Conservation (phyloP, 169 alveolate species). For the Eimeria falciformis region DNA sequence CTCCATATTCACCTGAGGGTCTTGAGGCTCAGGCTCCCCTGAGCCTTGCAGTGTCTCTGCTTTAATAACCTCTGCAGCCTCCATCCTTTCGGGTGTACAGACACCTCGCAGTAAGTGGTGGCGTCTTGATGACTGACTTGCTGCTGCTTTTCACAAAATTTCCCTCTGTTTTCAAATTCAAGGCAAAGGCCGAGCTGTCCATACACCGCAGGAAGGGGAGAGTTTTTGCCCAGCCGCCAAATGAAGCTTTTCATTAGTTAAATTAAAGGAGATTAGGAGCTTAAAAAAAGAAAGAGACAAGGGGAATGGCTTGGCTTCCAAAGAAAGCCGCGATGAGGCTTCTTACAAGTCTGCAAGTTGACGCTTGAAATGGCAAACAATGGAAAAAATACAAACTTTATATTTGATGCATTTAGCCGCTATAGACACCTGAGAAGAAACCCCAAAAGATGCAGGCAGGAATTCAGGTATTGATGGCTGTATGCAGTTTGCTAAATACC, state of each 20-base stretch:
- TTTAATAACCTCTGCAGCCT: not conserved
- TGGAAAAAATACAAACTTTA: not conserved
- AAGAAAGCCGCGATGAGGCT: not conserved
- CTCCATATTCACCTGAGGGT: not conserved
- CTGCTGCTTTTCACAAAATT: not conserved
- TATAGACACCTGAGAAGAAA: not conserved
- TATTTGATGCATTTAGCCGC: not conserved
- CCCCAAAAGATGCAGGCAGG: not conserved
- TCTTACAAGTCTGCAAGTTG: not conserved
- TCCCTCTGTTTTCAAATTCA: not conserved
- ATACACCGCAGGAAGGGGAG: constrained; percentile 3
- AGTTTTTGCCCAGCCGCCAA: not conserved
- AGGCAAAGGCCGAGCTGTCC: not conserved
- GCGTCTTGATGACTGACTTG: not conserved
- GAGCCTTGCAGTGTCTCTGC: not conserved
- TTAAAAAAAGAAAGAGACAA: not conserved
- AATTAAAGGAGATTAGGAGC: not conserved
- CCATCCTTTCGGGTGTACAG: constrained; percentile 24
- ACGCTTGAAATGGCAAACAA: not conserved
- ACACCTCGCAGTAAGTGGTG: not conserved
- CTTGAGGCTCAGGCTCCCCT: not conserved
- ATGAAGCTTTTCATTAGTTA: not conserved
- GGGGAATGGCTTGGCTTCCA: not conserved
- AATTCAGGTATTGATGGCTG: not conserved
- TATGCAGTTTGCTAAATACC: too few species aligned